Evolutionary conservation across 73 alveolate genomes (phyloP).

Genomic region (Paraurostyla sp.): DNA sequence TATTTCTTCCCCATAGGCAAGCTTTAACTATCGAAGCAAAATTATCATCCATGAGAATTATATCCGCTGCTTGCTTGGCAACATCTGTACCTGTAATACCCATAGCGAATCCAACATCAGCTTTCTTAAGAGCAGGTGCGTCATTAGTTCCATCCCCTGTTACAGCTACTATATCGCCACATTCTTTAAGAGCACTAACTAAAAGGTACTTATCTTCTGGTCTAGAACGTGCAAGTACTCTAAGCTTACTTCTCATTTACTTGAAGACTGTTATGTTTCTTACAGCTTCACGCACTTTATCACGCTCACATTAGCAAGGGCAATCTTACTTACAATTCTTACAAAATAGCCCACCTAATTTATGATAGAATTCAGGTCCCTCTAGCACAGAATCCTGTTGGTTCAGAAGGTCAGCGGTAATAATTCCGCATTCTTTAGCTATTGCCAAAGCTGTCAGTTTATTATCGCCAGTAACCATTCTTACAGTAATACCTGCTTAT

Average conservation of each 20-base stretch:
- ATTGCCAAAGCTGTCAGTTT: slow-evolving; percentile 86
- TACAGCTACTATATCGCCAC: slow-evolving; percentile 93
- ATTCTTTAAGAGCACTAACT: slow-evolving; percentile 87
- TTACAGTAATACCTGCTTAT: slow-evolving; percentile 86
- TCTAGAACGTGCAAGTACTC: slow-evolving; percentile 93
- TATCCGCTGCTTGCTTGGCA: no score
- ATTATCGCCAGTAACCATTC: slow-evolving; percentile 94
- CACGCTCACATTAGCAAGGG: slow-evolving; percentile 55
- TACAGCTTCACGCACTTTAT: slow-evolving; percentile 74
- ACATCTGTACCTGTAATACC: no score
- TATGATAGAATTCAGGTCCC: slow-evolving; percentile 63
- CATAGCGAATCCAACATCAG: no score
- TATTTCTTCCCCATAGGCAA: slow-evolving; percentile 89
- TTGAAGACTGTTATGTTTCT: slow-evolving; percentile 83
- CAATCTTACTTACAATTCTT: slow-evolving; percentile 25
- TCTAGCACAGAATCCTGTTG: slow-evolving; percentile 55
- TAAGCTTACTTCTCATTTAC: slow-evolving; percentile 69
- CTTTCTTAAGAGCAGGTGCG: no score
- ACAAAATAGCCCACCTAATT: slow-evolving; percentile 42
- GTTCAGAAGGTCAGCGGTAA: slow-evolving; percentile 55
- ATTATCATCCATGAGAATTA: no score
- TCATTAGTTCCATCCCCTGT: slow-evolving; percentile 97
- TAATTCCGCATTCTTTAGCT: slow-evolving; percentile 83
- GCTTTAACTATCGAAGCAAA: slow-evolving; percentile 87
- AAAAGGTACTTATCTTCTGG: slow-evolving; percentile 94